Conservation (phyloP, 2,329 filamentous ascomycete species). For the Raffaelea deltoideospora region DNA sequence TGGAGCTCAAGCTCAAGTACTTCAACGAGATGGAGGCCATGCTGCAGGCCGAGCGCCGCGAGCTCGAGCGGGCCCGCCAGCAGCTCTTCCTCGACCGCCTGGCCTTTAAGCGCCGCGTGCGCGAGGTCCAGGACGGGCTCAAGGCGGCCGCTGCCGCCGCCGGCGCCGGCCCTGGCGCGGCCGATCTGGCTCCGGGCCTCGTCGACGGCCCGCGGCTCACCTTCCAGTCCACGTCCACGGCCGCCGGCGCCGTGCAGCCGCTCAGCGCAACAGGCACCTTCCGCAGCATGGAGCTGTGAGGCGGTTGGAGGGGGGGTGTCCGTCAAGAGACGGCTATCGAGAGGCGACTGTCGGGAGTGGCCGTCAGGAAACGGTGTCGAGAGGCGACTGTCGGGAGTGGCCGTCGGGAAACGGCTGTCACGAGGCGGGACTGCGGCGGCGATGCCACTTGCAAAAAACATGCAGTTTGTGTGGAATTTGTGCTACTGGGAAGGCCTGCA, state of each 20-base stretch:
- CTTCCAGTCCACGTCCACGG: slow-evolving; percentile 32
- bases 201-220: slow-evolving; percentile 36
- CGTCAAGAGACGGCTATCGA: too few species aligned
- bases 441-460: too few species aligned
- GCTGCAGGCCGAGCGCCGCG: slow-evolving; percentile 78
- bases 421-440: too few species aligned
- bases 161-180: slow-evolving; percentile 33
- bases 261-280: slow-evolving; percentile 38
- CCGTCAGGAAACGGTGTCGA: too few species aligned
- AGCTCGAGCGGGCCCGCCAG: slow-evolving; percentile 81
- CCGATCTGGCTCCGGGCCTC: slow-evolving; percentile 29
- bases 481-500: too few species aligned
- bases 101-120: slow-evolving; percentile 74
- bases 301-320: not conserved
- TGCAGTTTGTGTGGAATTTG: too few species aligned
- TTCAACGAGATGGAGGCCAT: slow-evolving; percentile 94
- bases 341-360: not conserved
- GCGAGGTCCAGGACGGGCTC: slow-evolving; percentile 67
- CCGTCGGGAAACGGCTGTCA: too few species aligned
- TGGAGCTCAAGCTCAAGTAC: slow-evolving; percentile 89
- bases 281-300: slow-evolving; percentile 41
- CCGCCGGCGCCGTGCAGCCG: slow-evolving; percentile 32
- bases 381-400: too few species aligned
- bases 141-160: slow-evolving; percentile 33
- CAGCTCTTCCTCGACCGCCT: slow-evolving; percentile 88